A percentile compares a stretch with the other conserved stretches of the same genome.
These are phyloP conservation scores for Hypoxylon cercidicola DNA, from an alignment of 495 filamentous ascomycete genomes.

Conservation along the genomic window DNA sequence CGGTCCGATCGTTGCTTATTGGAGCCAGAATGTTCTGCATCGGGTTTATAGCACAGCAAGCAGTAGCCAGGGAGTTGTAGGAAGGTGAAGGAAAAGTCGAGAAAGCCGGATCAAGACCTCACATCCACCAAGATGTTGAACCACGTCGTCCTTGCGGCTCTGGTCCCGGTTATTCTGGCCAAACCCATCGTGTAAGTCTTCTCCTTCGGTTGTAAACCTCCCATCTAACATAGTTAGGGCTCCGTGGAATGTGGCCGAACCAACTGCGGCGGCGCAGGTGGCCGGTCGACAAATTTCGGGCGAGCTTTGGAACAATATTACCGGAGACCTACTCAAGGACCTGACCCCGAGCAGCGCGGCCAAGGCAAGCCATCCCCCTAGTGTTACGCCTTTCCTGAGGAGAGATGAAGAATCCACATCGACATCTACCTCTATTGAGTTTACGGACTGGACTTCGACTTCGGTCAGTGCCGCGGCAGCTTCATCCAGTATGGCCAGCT, in stretches of 20 bases:
- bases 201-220: not conserved
- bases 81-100: conserved; percentile 8
- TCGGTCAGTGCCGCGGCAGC: not conserved
- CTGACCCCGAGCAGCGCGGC: too few relatives aligned
- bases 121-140: conserved; percentile 30
- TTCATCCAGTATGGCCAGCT: not conserved
- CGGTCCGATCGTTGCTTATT: not conserved
- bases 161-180: conserved; percentile 37
- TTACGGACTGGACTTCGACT: too few relatives aligned
- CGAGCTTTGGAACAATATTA: too few relatives aligned
- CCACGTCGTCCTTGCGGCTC: conserved; percentile 29
- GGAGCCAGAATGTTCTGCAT: not conserved
- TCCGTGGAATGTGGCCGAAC: too few relatives aligned
- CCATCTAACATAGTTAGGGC: conserved; percentile 20
- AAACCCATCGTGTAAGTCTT: conserved; percentile 32
- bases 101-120: conserved; percentile 2
- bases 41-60: not conserved
- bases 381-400: too few relatives aligned
- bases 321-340: too few relatives aligned
- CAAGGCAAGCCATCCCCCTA: too few relatives aligned
- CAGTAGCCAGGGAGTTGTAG: conserved; percentile 11
- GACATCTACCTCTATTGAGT: not conserved
- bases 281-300: too few relatives aligned
- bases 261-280: too few relatives aligned
- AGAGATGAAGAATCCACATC: not conserved